Conservation (phyloP, 2,329 filamentous ascomycete species). For the Clarireedia hainanense region DNA sequence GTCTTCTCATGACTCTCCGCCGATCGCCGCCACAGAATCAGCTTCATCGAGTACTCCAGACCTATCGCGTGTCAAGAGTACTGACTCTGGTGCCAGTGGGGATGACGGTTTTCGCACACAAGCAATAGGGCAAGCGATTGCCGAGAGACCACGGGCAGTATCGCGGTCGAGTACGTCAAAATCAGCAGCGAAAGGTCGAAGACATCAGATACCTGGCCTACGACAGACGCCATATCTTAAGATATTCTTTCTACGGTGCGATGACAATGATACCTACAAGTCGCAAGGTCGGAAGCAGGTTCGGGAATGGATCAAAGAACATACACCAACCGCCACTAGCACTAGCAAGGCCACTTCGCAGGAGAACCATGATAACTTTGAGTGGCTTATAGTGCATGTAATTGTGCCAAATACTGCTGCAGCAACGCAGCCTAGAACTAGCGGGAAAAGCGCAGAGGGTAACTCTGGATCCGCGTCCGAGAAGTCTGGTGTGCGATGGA, state of each 20-base stretch:
- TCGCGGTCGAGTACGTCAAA: constrained; percentile 16
- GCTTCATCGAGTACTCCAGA: constrained; percentile 27
- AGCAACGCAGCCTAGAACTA: constrained; percentile 65
- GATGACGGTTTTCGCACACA: constrained; percentile 58
- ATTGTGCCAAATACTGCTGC: constrained; percentile 80
- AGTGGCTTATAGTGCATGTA: constrained; percentile 92
- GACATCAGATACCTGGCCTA: constrained; percentile 92
- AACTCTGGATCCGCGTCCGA: constrained; percentile 52
- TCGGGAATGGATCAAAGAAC: constrained; percentile 82
- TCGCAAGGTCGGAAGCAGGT: constrained; percentile 66
- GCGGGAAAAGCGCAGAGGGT: constrained; percentile 40
- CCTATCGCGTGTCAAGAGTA: constrained; percentile 30
- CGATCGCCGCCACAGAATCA: constrained; percentile 31
- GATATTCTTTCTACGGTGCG: constrained; percentile 79
- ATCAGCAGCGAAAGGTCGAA: constrained; percentile 45
- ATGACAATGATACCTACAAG: constrained; percentile 95
- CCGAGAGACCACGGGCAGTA: constrained; percentile 18
- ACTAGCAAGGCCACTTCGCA: constrained; percentile 55
- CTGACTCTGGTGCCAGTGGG: constrained; percentile 29
- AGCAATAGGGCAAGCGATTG: constrained; percentile 34
- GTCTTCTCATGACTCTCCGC: constrained; percentile 38
- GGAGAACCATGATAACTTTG: constrained; percentile 92
- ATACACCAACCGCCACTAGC: constrained; percentile 52
- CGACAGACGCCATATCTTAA: constrained; percentile 92
- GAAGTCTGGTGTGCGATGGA: constrained; percentile 66